Evolutionary conservation across 345 rosid genomes (phyloP), one percentile per base, ranked within the genome.

Genomic region (Ceriops tagal): DNA sequence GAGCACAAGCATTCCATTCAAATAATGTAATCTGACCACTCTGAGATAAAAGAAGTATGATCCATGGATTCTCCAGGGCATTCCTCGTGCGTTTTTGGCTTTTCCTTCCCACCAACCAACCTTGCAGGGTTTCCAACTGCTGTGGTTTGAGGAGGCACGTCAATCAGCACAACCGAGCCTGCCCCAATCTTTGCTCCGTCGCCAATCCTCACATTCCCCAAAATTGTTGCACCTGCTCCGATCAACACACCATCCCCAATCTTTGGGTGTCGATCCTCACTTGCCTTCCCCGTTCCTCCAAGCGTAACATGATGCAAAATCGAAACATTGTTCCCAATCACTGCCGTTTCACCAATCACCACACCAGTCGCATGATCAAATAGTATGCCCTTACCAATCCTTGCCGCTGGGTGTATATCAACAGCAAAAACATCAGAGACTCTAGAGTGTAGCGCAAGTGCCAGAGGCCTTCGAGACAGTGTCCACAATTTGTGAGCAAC

Each of bases 41-140:
- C 92, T 0, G 91, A 75, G 64, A 92, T 90, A 73, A 90, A 92
- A 0, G 96, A 95, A 62, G 97, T 95, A 46, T 95, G 99, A 83
- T 95, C 97, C 99, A 95, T 95, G 22, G 96, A 86, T 73, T 95
- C 97, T 71, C 96, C 96, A 0, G 97, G 96, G 73, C 86, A 85
- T 53, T 90, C 97, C 71, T 89, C 96, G 39, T 75, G 81, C 72
- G 43, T 80, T 2, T 86, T 66, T 0, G 96, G 93, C 69, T 73
- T 85, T 62, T 87, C 93, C 75, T 92, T 95, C 22, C 97, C 95
- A 67, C 97, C 96, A 0, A 92, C 96, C 53, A 95, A 86, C 82
- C 87, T 92, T 1, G 99, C 99, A 0, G 97, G 99, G 72, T 93
- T 93, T 56, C 99, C 97, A 16, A 91, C 97, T 0, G 91, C 97